phyloP scores from a whole-genome alignment of 257 asterid species.

The Solanum sitiens region DNA sequence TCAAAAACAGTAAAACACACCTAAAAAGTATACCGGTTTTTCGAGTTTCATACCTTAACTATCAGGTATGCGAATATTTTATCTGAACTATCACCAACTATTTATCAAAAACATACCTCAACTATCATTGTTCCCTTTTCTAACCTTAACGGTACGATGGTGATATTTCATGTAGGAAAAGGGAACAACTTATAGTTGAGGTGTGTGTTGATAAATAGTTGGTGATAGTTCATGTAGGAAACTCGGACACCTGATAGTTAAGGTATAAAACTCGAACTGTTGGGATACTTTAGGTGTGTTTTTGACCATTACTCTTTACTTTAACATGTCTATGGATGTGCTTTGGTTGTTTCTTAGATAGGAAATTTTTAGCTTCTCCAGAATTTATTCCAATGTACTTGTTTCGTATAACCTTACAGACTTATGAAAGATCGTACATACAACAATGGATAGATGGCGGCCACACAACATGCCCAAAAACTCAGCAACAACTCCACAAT shows the following conservation, averaged over 20 bases:
- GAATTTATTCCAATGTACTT: constrained; percentile 2
- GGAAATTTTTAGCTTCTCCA: not conserved
- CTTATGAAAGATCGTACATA: constrained; percentile 86
- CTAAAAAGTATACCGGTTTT: not conserved
- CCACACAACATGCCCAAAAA: constrained; percentile 89
- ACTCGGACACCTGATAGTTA: not conserved
- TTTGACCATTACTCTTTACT: not conserved
- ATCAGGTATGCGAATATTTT: not conserved
- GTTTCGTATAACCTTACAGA: constrained; percentile 31
- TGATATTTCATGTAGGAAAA: not conserved
- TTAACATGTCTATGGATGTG: not conserved
- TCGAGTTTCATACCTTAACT: not conserved
- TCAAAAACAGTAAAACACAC: not conserved
- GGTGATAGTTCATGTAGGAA: not conserved
- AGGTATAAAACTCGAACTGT: not conserved
- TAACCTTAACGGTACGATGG: not conserved
- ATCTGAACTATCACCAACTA: not conserved
- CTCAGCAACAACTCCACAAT: constrained; percentile 75
- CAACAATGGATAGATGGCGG: constrained; percentile 95
- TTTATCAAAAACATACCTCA: not conserved
- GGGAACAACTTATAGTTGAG: not conserved
- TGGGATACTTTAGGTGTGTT: not conserved
- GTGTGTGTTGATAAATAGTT: not conserved
- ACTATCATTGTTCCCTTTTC: not conserved
- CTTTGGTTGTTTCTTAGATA: not conserved